Evolutionary conservation across 2,329 filamentous ascomycete species (phyloP).

Genomic region (Pestalotiopsis sp.): DNA sequence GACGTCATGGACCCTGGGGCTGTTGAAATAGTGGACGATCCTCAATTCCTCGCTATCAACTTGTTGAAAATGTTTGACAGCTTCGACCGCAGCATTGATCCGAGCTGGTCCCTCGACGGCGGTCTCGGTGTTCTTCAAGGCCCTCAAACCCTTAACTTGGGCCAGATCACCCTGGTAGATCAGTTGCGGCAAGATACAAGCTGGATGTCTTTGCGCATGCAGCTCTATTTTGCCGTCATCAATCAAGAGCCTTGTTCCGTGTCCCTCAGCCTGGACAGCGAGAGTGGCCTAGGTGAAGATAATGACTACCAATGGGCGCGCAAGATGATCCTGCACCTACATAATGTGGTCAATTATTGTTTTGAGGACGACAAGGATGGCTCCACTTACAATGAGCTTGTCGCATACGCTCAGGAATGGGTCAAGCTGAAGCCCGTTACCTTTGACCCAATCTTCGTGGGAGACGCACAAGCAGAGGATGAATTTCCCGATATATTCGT

Average conservation of each 20-base stretch:
- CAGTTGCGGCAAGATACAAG: background rate
- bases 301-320: constrained; percentile 24
- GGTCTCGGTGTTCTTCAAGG: background rate
- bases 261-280: background rate
- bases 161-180: background rate
- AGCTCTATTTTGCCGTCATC: constrained; percentile 2
- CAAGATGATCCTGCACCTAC: constrained; percentile 25
- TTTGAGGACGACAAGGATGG: constrained; percentile 23
- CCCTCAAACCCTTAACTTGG: background rate
- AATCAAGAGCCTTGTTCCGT: background rate
- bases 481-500: constrained; percentile 28
- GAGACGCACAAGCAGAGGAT: background rate
- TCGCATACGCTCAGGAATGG: constrained; percentile 25
- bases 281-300: background rate
- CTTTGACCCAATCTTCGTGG: constrained; percentile 25
- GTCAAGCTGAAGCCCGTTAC: constrained; percentile 25
- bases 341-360: constrained; percentile 27
- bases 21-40: background rate
- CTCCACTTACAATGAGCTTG: constrained; percentile 21
- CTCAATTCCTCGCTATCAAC: background rate
- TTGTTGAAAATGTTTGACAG: background rate
- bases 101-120: background rate
- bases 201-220: background rate
- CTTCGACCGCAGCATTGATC: background rate
- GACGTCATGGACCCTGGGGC: background rate